A percentile compares a stretch with the other conserved stretches of the same genome.
These are phyloP conservation scores for Phytophthora vignae DNA, from an alignment of 352 stramenopile genomes.

Conservation along the genomic window DNA sequence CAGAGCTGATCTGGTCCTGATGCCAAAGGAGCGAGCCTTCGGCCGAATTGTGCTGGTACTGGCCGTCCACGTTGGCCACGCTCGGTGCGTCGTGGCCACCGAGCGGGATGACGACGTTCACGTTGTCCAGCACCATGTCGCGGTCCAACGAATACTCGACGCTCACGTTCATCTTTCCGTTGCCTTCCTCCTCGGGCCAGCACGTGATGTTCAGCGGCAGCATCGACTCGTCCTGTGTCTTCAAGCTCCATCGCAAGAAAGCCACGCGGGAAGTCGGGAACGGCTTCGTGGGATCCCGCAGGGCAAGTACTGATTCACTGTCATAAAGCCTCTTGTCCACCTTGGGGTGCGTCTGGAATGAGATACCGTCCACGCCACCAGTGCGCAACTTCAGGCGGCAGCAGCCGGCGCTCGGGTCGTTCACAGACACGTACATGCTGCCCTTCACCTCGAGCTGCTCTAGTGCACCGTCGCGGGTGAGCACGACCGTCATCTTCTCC, in stretches of 20 bases:
- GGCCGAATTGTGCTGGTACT: conserved; percentile 88
- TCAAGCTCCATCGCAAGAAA: conserved; percentile 87
- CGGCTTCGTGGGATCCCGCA: conserved; percentile 86
- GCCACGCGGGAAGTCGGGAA: conserved; percentile 85
- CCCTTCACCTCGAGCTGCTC: conserved; percentile 91
- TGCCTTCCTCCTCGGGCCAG: conserved; percentile 87
- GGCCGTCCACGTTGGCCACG: conserved; percentile 81
- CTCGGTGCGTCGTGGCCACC: conserved; percentile 74
- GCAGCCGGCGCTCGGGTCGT: conserved; percentile 71
- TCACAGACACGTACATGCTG: conserved; percentile 86
- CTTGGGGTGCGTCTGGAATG: conserved; percentile 90
- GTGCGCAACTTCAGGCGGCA: conserved; percentile 82
- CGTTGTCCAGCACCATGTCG: conserved; percentile 90
- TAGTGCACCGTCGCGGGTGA: conserved; percentile 83
- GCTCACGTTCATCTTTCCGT: conserved; percentile 89
- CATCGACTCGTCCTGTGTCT: conserved; percentile 89
- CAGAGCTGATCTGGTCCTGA: conserved; percentile 78
- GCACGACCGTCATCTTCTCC: conserved; percentile 87
- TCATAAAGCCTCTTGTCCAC: conserved; percentile 91
- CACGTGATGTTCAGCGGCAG: conserved; percentile 89
- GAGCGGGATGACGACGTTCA: conserved; percentile 86
- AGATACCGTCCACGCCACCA: conserved; percentile 72
- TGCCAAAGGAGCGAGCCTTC: conserved; percentile 83
- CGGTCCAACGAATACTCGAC: conserved; percentile 90
- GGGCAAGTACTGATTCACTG: conserved; percentile 75